Evolutionary conservation across 805 yeast genomes (phyloP).

Genomic region (Saccharomycopsis oosterbeekiorum): DNA sequence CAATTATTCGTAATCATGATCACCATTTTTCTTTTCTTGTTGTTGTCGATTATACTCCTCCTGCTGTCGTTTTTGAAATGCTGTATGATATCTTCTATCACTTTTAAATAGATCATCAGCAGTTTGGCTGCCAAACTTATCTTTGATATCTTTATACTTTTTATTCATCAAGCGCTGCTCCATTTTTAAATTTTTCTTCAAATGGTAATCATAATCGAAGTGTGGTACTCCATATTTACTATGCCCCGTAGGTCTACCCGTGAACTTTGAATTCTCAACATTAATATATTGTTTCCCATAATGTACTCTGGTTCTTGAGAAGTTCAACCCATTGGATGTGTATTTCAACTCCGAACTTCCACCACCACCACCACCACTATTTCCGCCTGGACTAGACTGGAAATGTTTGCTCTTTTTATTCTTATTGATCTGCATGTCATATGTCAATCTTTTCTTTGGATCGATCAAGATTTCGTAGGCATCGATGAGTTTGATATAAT

Average conservation of each 20-base stretch:
- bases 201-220: slow-evolving; percentile 35
- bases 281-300: slow-evolving; percentile 19
- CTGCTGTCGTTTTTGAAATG: background rate
- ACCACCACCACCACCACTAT: background rate
- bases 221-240: slow-evolving; percentile 35
- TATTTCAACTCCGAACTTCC: slow-evolving; percentile 3
- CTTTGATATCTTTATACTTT: slow-evolving; percentile 14
- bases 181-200: slow-evolving; percentile 32
- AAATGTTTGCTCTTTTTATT: background rate
- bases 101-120: slow-evolving; percentile 5
- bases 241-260: slow-evolving; percentile 30
- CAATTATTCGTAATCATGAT: too few relatives aligned
- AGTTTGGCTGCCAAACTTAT: background rate
- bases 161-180: slow-evolving; percentile 34
- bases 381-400: background rate
- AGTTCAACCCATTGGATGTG: slow-evolving; percentile 14
- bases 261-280: slow-evolving; percentile 20
- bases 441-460: slow-evolving; percentile 27
- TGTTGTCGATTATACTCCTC: background rate
- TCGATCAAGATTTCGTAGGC: slow-evolving; percentile 37
- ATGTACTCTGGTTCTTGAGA: slow-evolving; percentile 18
- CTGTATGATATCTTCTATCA: slow-evolving; percentile 13
- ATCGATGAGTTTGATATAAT: slow-evolving; percentile 31
- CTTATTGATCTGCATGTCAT: slow-evolving; percentile 26
- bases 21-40: background rate